Percentiles rank a stretch among this genome's conserved stretches.
Evolutionary conservation across 495 filamentous ascomycete species (phyloP).

Genomic region (Physcia stellaris): DNA sequence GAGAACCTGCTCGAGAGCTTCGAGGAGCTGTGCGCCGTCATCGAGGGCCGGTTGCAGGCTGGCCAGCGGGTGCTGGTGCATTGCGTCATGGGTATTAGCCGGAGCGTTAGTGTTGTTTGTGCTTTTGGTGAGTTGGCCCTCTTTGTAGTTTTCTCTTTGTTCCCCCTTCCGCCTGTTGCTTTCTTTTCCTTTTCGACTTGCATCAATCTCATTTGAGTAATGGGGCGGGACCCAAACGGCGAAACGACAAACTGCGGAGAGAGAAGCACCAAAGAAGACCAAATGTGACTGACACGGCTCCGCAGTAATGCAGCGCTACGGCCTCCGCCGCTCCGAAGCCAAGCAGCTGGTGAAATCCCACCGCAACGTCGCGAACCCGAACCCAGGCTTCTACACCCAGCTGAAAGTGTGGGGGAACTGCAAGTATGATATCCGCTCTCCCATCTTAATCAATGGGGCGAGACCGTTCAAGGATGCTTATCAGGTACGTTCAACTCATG

Average conservation of each 20-base stretch:
- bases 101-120: conserved; percentile 4
- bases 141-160: too few species aligned
- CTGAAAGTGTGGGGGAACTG: conserved; percentile 5
- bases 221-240: too few species aligned
- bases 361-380: conserved; percentile 3
- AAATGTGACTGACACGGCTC: neutral
- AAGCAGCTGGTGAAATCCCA: conserved; percentile 1
- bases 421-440: conserved; percentile 3
- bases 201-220: too few species aligned
- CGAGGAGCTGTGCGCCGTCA: neutral
- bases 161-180: too few species aligned
- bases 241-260: too few species aligned
- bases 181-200: neutral
- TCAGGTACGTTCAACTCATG: too few species aligned
- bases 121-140: conserved; percentile 8
- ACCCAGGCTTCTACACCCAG: conserved; percentile 5
- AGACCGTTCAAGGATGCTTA: conserved; percentile 5
- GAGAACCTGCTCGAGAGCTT: conserved; percentile 3
- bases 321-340: conserved; percentile 2
- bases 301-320: conserved; percentile 6
- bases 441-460: neutral
- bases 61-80: conserved; percentile 4
- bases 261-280: neutral
- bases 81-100: conserved; percentile 7
- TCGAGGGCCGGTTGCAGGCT: conserved; percentile 1